phyloP scores from a whole-genome alignment of 768 basidiomycete genomes.

The Dioszegia crocea region DNA sequence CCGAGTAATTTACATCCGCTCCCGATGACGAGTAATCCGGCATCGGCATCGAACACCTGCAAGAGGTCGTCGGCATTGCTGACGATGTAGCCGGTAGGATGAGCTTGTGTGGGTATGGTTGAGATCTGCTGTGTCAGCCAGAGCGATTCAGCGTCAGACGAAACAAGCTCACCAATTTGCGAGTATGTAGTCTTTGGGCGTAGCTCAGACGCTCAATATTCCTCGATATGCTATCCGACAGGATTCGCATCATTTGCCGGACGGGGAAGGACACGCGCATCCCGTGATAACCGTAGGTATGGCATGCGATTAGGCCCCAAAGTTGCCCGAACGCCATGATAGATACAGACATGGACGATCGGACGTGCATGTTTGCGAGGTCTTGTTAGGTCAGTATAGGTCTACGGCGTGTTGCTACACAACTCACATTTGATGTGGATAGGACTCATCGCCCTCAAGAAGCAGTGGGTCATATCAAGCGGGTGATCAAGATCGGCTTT shows the following conservation, averaged over 20 bases:
- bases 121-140: conserved; percentile 57
- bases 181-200: conserved; percentile 66
- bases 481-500: conserved; percentile 65
- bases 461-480: conserved; percentile 78
- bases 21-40: conserved; percentile 55
- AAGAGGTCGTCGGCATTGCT: conserved; percentile 76
- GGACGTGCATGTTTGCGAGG: conserved; percentile 73
- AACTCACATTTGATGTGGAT: conserved; percentile 71
- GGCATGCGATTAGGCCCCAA: conserved; percentile 76
- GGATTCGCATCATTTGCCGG: conserved; percentile 71
- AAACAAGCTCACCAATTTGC: conserved; percentile 63
- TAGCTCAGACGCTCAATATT: conserved; percentile 76
- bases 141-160: neutral
- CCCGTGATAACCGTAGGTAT: conserved; percentile 70
- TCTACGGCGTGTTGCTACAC: conserved; percentile 1
- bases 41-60: conserved; percentile 63
- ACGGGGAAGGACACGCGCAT: conserved; percentile 82
- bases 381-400: conserved; percentile 52
- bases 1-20: conserved; percentile 63
- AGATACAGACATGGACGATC: conserved; percentile 81
- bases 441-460: conserved; percentile 79
- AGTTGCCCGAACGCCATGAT: conserved; percentile 73
- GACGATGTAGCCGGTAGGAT: conserved; percentile 72
- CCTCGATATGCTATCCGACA: conserved; percentile 72
- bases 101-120: conserved; percentile 62